Evolutionary conservation across 352 stramenopile genomes (phyloP).

Genomic region (Phytophthora colocasiae): DNA sequence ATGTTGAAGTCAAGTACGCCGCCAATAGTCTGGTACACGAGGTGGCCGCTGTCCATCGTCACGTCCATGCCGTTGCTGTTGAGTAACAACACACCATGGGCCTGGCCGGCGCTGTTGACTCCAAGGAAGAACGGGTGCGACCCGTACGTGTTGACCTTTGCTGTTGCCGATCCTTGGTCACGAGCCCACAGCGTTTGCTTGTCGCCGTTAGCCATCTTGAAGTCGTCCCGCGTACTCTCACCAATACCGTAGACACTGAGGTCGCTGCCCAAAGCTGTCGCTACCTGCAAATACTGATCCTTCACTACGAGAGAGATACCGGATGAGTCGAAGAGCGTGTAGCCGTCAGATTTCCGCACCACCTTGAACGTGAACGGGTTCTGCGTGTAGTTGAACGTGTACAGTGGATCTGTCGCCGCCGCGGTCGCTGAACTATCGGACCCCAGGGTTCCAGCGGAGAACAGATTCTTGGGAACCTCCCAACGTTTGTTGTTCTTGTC

Average conservation of each 20-base stretch:
- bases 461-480: constrained; percentile 52
- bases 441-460: constrained; percentile 38
- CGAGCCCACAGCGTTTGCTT: constrained; percentile 61
- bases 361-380: constrained; percentile 55
- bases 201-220: constrained; percentile 48
- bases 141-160: constrained; percentile 64
- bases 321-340: constrained; percentile 53
- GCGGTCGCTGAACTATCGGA: constrained; percentile 5
- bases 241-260: constrained; percentile 50
- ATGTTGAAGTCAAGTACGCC: constrained; percentile 73
- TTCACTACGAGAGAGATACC: constrained; percentile 46
- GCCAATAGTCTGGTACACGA: constrained; percentile 65
- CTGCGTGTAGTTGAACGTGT: constrained; percentile 47
- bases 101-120: constrained; percentile 44
- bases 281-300: constrained; percentile 52
- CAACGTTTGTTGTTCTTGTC: constrained; percentile 61
- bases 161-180: constrained; percentile 38
- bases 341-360: constrained; percentile 43
- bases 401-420: constrained; percentile 17
- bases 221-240: constrained; percentile 46
- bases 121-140: constrained; percentile 68
- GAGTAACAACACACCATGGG: constrained; percentile 61
- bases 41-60: constrained; percentile 39
- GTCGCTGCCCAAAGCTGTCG: constrained; percentile 31
- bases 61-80: constrained; percentile 80